These are phyloP conservation scores for Trypanosoma conorhini DNA, from an alignment of 208 protist genomes.

Conservation along the genomic window DNA sequence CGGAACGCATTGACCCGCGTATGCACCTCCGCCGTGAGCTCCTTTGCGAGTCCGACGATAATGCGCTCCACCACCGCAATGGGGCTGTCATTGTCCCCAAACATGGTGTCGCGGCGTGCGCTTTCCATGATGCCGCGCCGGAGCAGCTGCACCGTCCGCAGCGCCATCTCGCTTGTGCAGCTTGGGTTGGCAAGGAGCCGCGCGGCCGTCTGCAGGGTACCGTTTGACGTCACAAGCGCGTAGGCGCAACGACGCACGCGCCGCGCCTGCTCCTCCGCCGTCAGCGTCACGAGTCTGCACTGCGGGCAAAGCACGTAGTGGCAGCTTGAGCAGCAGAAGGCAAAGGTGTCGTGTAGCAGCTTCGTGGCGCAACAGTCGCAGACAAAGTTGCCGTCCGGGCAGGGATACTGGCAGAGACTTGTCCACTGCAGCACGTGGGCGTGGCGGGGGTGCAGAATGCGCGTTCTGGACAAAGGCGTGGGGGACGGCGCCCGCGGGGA, in stretches of 20 bases:
- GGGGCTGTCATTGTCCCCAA: neutral
- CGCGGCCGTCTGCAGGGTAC: constrained; percentile 39
- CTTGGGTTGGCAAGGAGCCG: constrained; percentile 51
- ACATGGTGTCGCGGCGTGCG: constrained; percentile 36
- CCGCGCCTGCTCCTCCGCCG: constrained; percentile 35
- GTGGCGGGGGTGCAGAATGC: constrained; percentile 69
- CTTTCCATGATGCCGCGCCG: constrained; percentile 57
- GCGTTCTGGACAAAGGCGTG: constrained; percentile 22
- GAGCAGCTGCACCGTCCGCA: constrained; percentile 43
- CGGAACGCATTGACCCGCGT: constrained; percentile 22
- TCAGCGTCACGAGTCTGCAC: constrained; percentile 57
- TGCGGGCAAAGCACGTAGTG: constrained; percentile 68
- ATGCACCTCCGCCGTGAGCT: constrained; percentile 28
- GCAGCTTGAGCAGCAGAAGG: constrained; percentile 71
- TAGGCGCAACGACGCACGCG: constrained; percentile 49
- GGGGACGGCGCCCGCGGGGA: neutral
- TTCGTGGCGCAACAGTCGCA: constrained; percentile 48
- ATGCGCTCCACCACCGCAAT: constrained; percentile 25
- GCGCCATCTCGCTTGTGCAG: constrained; percentile 42
- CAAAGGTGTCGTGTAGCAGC: constrained; percentile 25
- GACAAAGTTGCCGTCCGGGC: constrained; percentile 46
- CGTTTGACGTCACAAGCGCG: constrained; percentile 32
- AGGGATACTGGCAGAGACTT: constrained; percentile 42
- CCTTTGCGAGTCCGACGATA: constrained; percentile 20
- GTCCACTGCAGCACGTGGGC: constrained; percentile 66